Base-by-base conservation (phyloP, 805 yeast genomes). In the Candida namnaoensis region DNA sequence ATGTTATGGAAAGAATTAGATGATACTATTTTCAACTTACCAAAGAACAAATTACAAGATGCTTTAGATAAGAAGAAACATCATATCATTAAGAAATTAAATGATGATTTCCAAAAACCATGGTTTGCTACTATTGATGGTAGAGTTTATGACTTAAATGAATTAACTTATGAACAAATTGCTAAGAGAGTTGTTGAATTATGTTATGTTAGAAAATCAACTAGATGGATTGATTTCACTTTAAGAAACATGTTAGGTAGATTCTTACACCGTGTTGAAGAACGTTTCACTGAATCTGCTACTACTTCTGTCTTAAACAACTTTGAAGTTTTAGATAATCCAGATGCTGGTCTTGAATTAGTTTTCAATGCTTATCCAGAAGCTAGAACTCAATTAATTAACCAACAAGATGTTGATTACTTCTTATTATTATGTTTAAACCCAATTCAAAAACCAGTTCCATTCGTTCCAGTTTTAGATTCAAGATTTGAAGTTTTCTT, bases 1-100 rank as follows among this genome's bases (percentile, higher is more conserved):
- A 61, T 86, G 66, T 80, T 93, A 62, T 93, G 99, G 99, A 86
- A 88, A 63, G 98, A 93, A 69, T 72, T 93, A 69, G 99, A 93
- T 66, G 91, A 87, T 52, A 87, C 96, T 38, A 78, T 93, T 53
- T 91, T 93, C 74, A 75, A 78, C 54, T 74, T 88, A 63, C 96
- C 99, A 61, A 88, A 90, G 74, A 80, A 79, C 62, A 87, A 88
- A 63, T 68, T 90, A 61, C 69, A 86, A 41, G 91, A 83, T 37
- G 88, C 93, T 39, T 72, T 93, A 58, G 74, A 66, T 54, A 77
- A 83, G 57, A 88, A 90, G 80, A 87, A 76, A 62, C 93, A 82
- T 58, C 82, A 86, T 69, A 87, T 93, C 58, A 87, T 90, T 60
- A 65, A 72, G 49, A 83, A 79, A 56, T 77, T 93, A 65, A 91